Evolutionary conservation across 805 yeast species (phyloP).

Genomic region (Kluyveromyces siamensis): DNA sequence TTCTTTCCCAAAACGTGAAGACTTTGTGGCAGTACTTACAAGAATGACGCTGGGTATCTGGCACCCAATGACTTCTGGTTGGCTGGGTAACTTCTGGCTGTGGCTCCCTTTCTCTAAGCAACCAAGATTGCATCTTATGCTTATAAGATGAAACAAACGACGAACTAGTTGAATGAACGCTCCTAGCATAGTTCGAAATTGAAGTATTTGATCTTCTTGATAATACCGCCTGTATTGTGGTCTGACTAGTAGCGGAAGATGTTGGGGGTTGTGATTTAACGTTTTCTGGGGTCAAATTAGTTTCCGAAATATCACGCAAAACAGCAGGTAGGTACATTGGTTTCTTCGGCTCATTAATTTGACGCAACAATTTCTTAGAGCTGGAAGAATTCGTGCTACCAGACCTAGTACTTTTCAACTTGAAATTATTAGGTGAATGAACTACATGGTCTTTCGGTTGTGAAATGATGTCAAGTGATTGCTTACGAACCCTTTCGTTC

Average conservation of each 20-base stretch:
- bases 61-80: slow-evolving; percentile 61
- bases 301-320: slow-evolving; percentile 42
- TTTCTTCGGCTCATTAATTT: slow-evolving; percentile 70
- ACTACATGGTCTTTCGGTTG: slow-evolving; percentile 9
- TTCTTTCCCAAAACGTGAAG: slow-evolving; percentile 71
- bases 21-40: slow-evolving; percentile 62
- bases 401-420: neutral
- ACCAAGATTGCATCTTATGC: slow-evolving; percentile 5
- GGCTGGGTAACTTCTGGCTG: slow-evolving; percentile 27
- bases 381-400: slow-evolving; percentile 1
- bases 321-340: slow-evolving; percentile 92
- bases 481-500: slow-evolving; percentile 4
- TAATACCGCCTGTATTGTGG: slow-evolving; percentile 16
- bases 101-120: neutral
- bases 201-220: slow-evolving; percentile 21
- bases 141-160: slow-evolving; percentile 8
- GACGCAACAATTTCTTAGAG: slow-evolving; percentile 36
- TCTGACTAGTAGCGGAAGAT: slow-evolving; percentile 1
- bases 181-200: slow-evolving; percentile 15
- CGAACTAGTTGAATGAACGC: slow-evolving; percentile 19
- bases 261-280: slow-evolving; percentile 18
- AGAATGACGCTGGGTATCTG: slow-evolving; percentile 53
- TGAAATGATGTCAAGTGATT: slow-evolving; percentile 13
- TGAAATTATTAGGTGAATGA: neutral
- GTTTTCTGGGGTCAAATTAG: slow-evolving; percentile 36